These are phyloP conservation scores for Auriscalpium orientale DNA, from an alignment of 768 basidiomycete species.

Conservation along the genomic window DNA sequence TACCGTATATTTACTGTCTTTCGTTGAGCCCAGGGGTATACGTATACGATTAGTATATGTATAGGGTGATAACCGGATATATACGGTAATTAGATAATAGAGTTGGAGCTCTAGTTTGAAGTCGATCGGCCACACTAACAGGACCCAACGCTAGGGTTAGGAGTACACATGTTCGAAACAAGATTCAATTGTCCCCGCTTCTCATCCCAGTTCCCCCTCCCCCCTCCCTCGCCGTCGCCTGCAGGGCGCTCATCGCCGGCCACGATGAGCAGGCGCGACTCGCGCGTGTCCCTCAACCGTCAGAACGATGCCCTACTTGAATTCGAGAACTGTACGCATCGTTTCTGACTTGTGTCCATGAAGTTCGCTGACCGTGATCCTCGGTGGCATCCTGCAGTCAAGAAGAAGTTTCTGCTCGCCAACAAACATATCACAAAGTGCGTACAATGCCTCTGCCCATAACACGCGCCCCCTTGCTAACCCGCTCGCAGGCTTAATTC, in stretches of 20 bases:
- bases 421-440: slow-evolving; percentile 92
- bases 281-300: slow-evolving; percentile 46
- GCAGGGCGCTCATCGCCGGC: background rate
- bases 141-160: too few species aligned
- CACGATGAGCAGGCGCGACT: slow-evolving; percentile 33
- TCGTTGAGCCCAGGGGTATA: too few species aligned
- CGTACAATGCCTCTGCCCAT: slow-evolving; percentile 16
- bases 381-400: slow-evolving; percentile 49
- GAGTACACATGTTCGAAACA: too few species aligned
- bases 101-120: too few species aligned
- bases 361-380: slow-evolving; percentile 16
- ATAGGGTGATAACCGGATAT: too few species aligned
- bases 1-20: too few species aligned
- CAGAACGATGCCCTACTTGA: slow-evolving; percentile 79
- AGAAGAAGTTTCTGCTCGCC: slow-evolving; percentile 86
- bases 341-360: slow-evolving; percentile 17
- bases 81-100: too few species aligned
- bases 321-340: slow-evolving; percentile 72
- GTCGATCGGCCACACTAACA: too few species aligned
- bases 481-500: slow-evolving; percentile 60
- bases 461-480: background rate
- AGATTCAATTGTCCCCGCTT: too few species aligned
- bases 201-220: too few species aligned
- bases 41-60: too few species aligned
- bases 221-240: background rate